A percentile compares a stretch with the other conserved stretches of the same genome.
phyloP scores from a whole-genome alignment of 345 rosid species.

The Moringa oleifera region DNA sequence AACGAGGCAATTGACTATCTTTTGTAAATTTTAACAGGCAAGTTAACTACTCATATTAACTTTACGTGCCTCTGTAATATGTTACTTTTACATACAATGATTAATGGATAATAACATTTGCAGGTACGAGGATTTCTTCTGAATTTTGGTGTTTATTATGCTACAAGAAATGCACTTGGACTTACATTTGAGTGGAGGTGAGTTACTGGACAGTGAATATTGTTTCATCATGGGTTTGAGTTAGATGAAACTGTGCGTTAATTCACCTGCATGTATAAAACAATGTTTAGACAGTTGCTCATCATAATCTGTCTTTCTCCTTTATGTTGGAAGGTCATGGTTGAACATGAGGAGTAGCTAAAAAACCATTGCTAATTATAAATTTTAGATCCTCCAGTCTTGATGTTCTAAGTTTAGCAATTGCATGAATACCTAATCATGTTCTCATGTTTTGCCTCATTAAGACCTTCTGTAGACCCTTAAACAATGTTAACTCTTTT shows the following conservation, averaged over 20 bases:
- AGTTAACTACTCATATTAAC: too few species aligned
- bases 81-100: neutral
- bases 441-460: too few species aligned
- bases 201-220: slow-evolving; percentile 9
- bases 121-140: slow-evolving; percentile 97
- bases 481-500: too few species aligned
- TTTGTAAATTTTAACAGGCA: too few species aligned
- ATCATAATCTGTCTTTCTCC: neutral
- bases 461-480: too few species aligned
- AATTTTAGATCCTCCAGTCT: too few species aligned
- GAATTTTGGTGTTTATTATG: slow-evolving; percentile 88
- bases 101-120: slow-evolving; percentile 5
- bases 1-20: too few species aligned
- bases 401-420: too few species aligned
- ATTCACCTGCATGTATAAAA: neutral
- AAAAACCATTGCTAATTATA: too few species aligned
- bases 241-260: slow-evolving; percentile 1
- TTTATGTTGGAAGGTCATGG: neutral
- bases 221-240: slow-evolving; percentile 6
- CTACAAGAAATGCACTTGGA: slow-evolving; percentile 93
- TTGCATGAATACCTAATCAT: too few species aligned
- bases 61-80: neutral
- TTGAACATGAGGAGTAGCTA: neutral
- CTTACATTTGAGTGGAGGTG: slow-evolving; percentile 92
- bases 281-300: neutral